phyloP scores from a whole-genome alignment of 2,329 filamentous ascomycete genomes.

The Phialemonium atrogriseum region DNA sequence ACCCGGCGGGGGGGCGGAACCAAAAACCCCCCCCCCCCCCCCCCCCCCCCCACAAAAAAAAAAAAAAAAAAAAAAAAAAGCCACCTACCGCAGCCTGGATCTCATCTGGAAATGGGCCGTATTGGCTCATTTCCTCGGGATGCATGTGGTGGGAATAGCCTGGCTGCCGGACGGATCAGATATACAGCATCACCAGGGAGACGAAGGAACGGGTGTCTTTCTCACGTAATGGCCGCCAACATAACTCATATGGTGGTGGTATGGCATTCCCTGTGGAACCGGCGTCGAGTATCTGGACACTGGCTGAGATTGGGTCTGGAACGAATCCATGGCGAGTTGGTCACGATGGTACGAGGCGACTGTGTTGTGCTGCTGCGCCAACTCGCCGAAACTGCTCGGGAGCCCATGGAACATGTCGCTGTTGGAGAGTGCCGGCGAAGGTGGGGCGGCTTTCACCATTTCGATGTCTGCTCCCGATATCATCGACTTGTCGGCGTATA shows the following conservation, averaged over 20 bases:
- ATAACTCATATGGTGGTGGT: conserved; percentile 17
- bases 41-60: too few species aligned
- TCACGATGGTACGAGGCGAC: conserved; percentile 18
- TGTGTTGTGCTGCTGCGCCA: conserved; percentile 36
- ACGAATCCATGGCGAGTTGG: conserved; percentile 16
- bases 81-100: conserved; percentile 5
- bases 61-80: too few species aligned
- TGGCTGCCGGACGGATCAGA: conserved; percentile 7
- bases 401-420: conserved; percentile 25
- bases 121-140: conserved; percentile 13
- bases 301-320: conserved; percentile 25
- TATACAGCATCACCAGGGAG: not conserved
- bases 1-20: too few species aligned
- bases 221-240: conserved; percentile 10
- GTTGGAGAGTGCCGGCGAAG: conserved; percentile 36
- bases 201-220: conserved; percentile 1
- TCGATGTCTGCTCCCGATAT: too few species aligned
- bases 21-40: too few species aligned
- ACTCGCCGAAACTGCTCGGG: conserved; percentile 32
- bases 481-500: too few species aligned
- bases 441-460: conserved; percentile 17
- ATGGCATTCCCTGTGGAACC: conserved; percentile 21
- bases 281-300: conserved; percentile 30
- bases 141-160: conserved; percentile 13
- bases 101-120: conserved; percentile 18